Conservation (phyloP, 148 eudicot species). For the Agrostemma githago region DNA sequence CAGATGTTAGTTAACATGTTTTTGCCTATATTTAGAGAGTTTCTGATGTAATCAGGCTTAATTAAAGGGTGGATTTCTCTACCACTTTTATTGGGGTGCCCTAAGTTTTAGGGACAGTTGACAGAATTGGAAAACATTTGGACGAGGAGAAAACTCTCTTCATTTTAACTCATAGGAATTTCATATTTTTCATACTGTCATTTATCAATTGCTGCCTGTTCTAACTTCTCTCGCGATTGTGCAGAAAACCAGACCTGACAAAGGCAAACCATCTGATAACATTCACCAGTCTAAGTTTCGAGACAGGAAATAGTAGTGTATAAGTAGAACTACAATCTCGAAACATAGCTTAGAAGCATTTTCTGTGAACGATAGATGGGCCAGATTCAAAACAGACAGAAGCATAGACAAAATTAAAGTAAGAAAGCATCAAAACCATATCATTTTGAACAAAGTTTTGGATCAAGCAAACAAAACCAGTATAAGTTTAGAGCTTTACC, state of each 20-base stretch:
- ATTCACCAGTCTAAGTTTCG: not conserved
- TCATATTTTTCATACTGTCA: no score
- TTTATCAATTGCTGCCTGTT: no score
- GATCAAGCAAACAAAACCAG: no score
- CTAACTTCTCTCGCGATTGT: no score
- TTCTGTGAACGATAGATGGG: no score
- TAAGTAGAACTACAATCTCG: no score
- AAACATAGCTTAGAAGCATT: no score
- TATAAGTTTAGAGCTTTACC: no score
- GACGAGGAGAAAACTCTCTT: not conserved
- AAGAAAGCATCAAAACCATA: no score
- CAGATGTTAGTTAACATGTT: constrained; percentile 7
- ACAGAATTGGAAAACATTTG: constrained; percentile 13
- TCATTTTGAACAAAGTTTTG: no score
- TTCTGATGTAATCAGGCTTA: not conserved
- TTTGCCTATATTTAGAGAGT: constrained; percentile 21
- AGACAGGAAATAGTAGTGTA: not conserved
- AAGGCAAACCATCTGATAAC: not conserved
- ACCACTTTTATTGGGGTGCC: constrained; percentile 4
- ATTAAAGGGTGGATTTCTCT: constrained; percentile 18
- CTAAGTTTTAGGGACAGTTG: constrained; percentile 20
- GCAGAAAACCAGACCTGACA: not conserved
- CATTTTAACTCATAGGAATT: constrained; percentile 19
- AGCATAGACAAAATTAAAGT: no score
- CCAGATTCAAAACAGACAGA: no score